phyloP scores from a whole-genome alignment of 1,284 basidiomycete species.

The Pholiota adiposa region DNA sequence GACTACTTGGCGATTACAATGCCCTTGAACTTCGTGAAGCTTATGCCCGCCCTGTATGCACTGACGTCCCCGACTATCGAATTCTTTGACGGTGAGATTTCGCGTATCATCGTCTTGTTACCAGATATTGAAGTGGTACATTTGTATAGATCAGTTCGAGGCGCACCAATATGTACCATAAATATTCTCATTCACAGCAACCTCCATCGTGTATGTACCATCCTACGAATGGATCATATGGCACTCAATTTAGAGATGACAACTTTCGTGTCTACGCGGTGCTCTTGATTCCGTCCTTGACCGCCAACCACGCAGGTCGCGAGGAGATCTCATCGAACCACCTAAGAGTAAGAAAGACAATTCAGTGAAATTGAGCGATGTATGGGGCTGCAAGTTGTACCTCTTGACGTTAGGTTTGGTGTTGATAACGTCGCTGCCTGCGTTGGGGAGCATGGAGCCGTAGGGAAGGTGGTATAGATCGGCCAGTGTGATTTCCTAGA shows the following conservation, averaged over 20 bases:
- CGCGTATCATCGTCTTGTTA: not conserved
- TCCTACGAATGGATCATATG: not conserved
- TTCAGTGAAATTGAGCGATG: not conserved
- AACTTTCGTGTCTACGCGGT: too few species aligned
- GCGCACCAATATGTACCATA: slow-evolving; percentile 6
- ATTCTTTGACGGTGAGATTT: slow-evolving; percentile 11
- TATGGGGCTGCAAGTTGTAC: slow-evolving; percentile 15
- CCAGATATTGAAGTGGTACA: not conserved
- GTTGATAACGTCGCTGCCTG: slow-evolving; percentile 31
- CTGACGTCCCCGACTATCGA: slow-evolving; percentile 15
- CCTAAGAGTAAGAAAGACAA: not conserved
- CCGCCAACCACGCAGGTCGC: not conserved
- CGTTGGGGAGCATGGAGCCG: slow-evolving; percentile 27
- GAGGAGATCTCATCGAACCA: not conserved
- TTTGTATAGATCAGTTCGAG: slow-evolving; percentile 12
- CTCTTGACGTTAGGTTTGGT: slow-evolving; percentile 36
- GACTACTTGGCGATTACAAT: slow-evolving; percentile 9
- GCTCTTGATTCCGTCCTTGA: not conserved
- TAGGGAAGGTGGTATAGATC: slow-evolving; percentile 39
- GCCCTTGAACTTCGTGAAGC: slow-evolving; percentile 2
- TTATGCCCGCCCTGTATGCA: slow-evolving; percentile 13
- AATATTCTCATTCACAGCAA: too few species aligned
- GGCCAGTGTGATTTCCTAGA: slow-evolving; percentile 27
- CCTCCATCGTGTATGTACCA: not conserved
- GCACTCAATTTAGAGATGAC: too few species aligned